phyloP scores from a whole-genome alignment of 2,329 filamentous ascomycete species.

The Chaetomium strumarium region DNA sequence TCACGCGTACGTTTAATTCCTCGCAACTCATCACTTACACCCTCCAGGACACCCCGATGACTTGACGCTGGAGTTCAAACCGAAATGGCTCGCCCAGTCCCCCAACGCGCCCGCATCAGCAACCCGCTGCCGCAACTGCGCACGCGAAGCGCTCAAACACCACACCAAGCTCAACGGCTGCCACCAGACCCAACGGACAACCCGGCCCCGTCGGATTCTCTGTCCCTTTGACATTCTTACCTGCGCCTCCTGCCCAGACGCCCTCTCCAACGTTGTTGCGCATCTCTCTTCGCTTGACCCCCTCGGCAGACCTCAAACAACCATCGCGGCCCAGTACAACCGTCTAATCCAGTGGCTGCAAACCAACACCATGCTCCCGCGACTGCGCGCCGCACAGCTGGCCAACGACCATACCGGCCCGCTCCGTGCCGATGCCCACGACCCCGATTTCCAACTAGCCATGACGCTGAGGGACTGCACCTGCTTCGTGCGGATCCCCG shows the following conservation, averaged over 20 bases:
- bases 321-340: constrained; percentile 26
- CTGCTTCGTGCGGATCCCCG: constrained; percentile 58
- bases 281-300: constrained; percentile 24
- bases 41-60: constrained; percentile 24
- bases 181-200: not conserved
- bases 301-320: constrained; percentile 32
- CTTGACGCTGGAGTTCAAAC: constrained; percentile 67
- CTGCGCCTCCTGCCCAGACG: constrained; percentile 17
- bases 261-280: constrained; percentile 12
- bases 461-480: constrained; percentile 82
- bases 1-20: not conserved
- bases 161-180: constrained; percentile 23
- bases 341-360: constrained; percentile 35
- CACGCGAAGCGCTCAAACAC: constrained; percentile 39
- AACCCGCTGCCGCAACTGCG: constrained; percentile 69
- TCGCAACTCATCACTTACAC: not conserved
- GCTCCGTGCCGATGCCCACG: constrained; percentile 31
- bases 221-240: constrained; percentile 58
- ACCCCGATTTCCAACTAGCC: constrained; percentile 54
- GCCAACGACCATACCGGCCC: constrained; percentile 40
- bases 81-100: constrained; percentile 77
- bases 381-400: constrained; percentile 32
- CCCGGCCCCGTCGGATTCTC: constrained; percentile 32
- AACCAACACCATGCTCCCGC: constrained; percentile 33
- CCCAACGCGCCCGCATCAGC: constrained; percentile 60